phyloP scores from a whole-genome alignment of 305 asterid genomes.

The Solanum hybrid region DNA sequence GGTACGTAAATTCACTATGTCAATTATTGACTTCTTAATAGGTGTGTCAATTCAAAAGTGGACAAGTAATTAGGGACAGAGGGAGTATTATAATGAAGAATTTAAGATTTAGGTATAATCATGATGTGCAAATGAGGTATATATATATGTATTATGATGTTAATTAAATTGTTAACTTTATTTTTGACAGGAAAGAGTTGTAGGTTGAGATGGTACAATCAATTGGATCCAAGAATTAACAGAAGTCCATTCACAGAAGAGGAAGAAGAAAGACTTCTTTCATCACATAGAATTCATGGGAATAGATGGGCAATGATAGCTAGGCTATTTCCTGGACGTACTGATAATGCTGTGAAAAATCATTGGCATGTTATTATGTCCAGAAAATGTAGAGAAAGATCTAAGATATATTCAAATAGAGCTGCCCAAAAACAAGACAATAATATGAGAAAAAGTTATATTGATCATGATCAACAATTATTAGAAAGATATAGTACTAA shows the following conservation, averaged over 20 bases:
- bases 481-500: not conserved
- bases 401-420: conserved; percentile 1
- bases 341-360: conserved; percentile 30
- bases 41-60: no score
- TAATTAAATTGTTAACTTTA: not conserved
- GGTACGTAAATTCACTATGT: no score
- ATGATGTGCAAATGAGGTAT: not conserved
- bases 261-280: conserved; percentile 20
- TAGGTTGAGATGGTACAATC: conserved; percentile 27
- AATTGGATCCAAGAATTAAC: conserved; percentile 21
- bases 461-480: not conserved
- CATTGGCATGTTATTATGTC: conserved; percentile 33
- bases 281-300: conserved; percentile 18
- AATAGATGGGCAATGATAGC: conserved; percentile 26
- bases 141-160: not conserved
- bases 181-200: conserved; percentile 21
- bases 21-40: no score
- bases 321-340: conserved; percentile 18
- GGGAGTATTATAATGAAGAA: not conserved
- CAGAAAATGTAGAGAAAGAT: conserved; percentile 16
- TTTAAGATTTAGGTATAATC: not conserved
- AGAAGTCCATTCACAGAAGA: conserved; percentile 17
- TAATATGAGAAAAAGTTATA: not conserved
- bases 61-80: no score
- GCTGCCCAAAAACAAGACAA: not conserved